Percentiles rank a stretch among this genome's conserved stretches.
Conservation (phyloP, 768 basidiomycete species). For the Mycena leptocephala region DNA sequence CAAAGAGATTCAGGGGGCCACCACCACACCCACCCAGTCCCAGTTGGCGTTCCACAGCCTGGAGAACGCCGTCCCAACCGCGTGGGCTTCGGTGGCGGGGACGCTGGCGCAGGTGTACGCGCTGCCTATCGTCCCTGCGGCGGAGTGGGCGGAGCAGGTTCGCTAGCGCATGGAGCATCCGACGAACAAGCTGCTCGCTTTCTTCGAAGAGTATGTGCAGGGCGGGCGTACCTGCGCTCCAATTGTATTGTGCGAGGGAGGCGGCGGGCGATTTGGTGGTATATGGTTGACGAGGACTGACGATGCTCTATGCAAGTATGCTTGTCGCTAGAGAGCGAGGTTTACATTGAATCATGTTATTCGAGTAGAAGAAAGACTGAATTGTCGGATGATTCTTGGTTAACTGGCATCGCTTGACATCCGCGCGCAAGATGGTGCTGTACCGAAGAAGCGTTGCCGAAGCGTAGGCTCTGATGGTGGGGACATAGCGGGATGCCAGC, state of each 20-base stretch:
- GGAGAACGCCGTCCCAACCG: conserved; percentile 4
- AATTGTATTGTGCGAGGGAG: neutral
- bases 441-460: too few relatives aligned
- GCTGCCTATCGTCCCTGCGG: conserved; percentile 12
- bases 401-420: too few relatives aligned
- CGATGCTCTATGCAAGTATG: conserved; percentile 8
- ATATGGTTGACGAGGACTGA: conserved; percentile 1
- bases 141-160: conserved; percentile 4
- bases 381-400: too few relatives aligned
- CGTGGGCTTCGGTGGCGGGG: neutral
- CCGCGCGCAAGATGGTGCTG: too few relatives aligned
- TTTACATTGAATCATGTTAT: too few relatives aligned
- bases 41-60: conserved; percentile 16
- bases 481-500: too few relatives aligned
- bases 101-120: neutral
- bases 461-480: too few relatives aligned
- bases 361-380: too few relatives aligned
- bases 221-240: conserved; percentile 4
- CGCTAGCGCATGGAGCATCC: conserved; percentile 3
- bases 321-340: neutral
- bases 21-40: neutral
- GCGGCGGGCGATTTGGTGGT: conserved; percentile 18
- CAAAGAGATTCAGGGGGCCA: neutral
- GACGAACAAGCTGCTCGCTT: conserved; percentile 13
- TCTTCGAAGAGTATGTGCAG: conserved; percentile 18